Evolutionary conservation across 1,284 basidiomycete genomes (phyloP), one percentile per base, ranked within the genome.

Genomic region (Tylopilus orsonianus): DNA sequence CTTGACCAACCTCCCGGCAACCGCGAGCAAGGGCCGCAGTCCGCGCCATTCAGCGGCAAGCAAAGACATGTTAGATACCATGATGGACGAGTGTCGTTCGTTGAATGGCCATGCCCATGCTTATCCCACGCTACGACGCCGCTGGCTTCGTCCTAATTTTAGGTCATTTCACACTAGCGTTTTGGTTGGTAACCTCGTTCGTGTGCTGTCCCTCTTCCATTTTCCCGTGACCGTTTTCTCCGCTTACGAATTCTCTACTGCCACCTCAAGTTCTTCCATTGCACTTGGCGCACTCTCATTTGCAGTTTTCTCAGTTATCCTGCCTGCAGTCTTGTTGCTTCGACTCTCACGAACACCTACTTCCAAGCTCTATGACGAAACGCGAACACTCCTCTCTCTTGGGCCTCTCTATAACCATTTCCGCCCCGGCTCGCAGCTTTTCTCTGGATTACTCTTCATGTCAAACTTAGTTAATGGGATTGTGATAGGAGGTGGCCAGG

Each of bases 331-430:
- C 46, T 74, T 97, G 16, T 75, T 96, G 48, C 71, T 85, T 51
- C 83, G 87, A 27, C 81, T 98, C 37, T 82, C 81, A 27, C 75
- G 83, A 48, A 93, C 87, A 0, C 82, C 88, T 8, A 93, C 90
- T 7, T 87, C 85, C 63, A 96, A 97, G 66, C 79, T 98, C 4
- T 98, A 97, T 66, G 93, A 96, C 56, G 93, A 96, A 66, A 93
- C 93, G 9, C 80, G 89, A 55, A 96, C 93, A 0, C 75, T 98
- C 10, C 81, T 97, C n/a, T 81, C 87, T 1, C 77, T 94, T 10
- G 96, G 96, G 6, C 91, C 94, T n/a, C 75, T 97, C 44, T 99
- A 99, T 71, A 97, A 96, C 70, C 88, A 92, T 58, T 98, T 95
- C 68, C 82, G 91, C 19, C 91, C 93, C 53, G 90, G 90, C 26